Evolutionary conservation across 305 asterid genomes (phyloP).

Genomic region (Fraxinus sp.): DNA sequence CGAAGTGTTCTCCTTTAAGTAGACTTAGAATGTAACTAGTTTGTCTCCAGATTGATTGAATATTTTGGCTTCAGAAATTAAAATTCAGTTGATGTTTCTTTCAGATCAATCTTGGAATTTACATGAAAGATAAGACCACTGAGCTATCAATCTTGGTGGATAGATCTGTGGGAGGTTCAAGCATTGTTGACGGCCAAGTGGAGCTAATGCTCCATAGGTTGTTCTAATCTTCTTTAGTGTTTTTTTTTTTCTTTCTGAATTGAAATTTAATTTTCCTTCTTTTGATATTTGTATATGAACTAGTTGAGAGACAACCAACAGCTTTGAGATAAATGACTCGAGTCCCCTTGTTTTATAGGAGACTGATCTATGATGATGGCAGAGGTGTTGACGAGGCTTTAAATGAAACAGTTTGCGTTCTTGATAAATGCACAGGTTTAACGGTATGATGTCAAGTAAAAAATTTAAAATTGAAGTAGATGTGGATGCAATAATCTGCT

Average conservation of each 20-base stretch:
- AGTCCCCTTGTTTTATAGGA: conserved; percentile 53
- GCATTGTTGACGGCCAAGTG: conserved; percentile 78
- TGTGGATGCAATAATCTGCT: not conserved
- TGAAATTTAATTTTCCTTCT: conserved; percentile 7
- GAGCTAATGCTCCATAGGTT: conserved; percentile 97
- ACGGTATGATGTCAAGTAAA: conserved; percentile 38
- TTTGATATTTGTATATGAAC: not conserved
- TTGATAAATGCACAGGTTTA: conserved; percentile 60
- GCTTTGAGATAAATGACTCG: conserved; percentile 19
- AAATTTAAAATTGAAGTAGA: not conserved
- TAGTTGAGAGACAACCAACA: not conserved
- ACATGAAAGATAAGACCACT: conserved; percentile 62
- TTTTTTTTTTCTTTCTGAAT: not conserved
- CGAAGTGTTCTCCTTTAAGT: not conserved
- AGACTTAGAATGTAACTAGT: not conserved
- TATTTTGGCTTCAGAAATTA: conserved; percentile 1
- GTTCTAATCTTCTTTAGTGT: not conserved
- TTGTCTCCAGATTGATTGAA: not conserved
- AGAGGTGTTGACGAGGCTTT: conserved; percentile 93
- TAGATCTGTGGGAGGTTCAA: conserved; percentile 92
- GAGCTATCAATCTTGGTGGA: conserved; percentile 94
- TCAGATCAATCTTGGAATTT: conserved; percentile 93
- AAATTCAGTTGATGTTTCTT: conserved; percentile 16
- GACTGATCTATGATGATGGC: conserved; percentile 81
- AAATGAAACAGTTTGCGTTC: conserved; percentile 75